phyloP scores from a whole-genome alignment of 208 protist species.

The Acanthamoeba royreba region DNA sequence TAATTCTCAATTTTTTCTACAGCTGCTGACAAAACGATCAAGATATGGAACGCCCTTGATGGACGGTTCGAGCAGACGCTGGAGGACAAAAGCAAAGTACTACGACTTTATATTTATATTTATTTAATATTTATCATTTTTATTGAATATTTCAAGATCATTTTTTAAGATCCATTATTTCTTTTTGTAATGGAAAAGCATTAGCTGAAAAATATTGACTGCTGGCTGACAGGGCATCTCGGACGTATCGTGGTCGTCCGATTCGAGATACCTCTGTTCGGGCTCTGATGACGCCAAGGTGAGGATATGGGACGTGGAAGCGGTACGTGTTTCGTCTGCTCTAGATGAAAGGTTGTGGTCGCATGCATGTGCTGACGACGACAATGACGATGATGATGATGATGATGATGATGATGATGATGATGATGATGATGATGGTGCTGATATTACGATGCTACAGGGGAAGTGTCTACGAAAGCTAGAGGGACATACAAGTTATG shows the following conservation, averaged over 20 bases:
- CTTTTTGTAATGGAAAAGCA: not conserved
- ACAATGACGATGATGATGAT: not conserved
- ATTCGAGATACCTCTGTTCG: slow-evolving; percentile 74
- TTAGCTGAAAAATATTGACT: not conserved
- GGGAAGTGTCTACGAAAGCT: slow-evolving; percentile 68
- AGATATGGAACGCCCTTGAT: slow-evolving; percentile 74
- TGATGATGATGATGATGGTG: not conserved
- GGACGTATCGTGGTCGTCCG: slow-evolving; percentile 70
- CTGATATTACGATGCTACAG: slow-evolving; percentile 21
- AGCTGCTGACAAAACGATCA: slow-evolving; percentile 80
- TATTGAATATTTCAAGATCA: not conserved
- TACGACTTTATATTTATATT: not conserved
- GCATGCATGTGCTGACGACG: too few species aligned
- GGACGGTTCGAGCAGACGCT: slow-evolving; percentile 62
- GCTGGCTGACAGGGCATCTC: slow-evolving; percentile 54
- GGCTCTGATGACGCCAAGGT: slow-evolving; percentile 81
- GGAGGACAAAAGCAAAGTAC: not conserved
- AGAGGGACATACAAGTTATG: slow-evolving; percentile 80
- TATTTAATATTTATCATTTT: not conserved
- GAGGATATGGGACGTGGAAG: slow-evolving; percentile 76
- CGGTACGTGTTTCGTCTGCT: slow-evolving; percentile 10
- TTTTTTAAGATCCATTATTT: not conserved
- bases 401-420: not conserved
- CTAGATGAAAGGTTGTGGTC: not conserved
- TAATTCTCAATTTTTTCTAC: not conserved